phyloP scores from a whole-genome alignment of 306 rosid genomes.

The Sicyos baderoa region DNA sequence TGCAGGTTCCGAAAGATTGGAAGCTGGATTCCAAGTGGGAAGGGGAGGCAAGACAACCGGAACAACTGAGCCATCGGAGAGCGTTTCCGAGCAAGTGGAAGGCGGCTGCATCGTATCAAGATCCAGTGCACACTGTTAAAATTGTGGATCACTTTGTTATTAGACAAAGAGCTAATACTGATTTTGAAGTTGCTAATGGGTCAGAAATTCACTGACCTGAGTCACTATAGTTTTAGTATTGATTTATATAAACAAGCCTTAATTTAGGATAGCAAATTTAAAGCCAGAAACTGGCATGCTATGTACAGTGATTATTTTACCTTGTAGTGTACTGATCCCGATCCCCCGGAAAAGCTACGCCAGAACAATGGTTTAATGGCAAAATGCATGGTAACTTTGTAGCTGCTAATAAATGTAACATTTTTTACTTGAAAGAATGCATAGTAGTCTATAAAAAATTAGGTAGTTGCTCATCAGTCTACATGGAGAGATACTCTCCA shows the following conservation, averaged over 20 bases:
- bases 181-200: slow-evolving; percentile 25
- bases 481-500: too few species aligned
- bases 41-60: slow-evolving; percentile 30
- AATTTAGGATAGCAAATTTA: slow-evolving; percentile 10
- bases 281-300: neutral
- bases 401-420: too few species aligned
- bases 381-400: too few species aligned
- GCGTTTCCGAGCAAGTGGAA: slow-evolving; percentile 49
- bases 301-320: slow-evolving; percentile 12
- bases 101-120: slow-evolving; percentile 53
- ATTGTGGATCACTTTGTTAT: slow-evolving; percentile 77
- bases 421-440: too few species aligned
- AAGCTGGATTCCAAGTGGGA: slow-evolving; percentile 56
- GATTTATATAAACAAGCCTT: neutral
- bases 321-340: neutral
- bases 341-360: too few species aligned
- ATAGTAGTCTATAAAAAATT: too few species aligned
- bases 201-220: slow-evolving; percentile 41
- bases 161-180: slow-evolving; percentile 34
- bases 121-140: slow-evolving; percentile 72
- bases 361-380: too few species aligned
- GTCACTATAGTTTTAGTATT: slow-evolving; percentile 25
- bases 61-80: slow-evolving; percentile 36
- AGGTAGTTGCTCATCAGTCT: too few species aligned
- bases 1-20: slow-evolving; percentile 54